Percentiles rank a stretch among this genome's conserved stretches.
Conservation (phyloP, 1,284 basidiomycete species). For the Trichosporon sp. region DNA sequence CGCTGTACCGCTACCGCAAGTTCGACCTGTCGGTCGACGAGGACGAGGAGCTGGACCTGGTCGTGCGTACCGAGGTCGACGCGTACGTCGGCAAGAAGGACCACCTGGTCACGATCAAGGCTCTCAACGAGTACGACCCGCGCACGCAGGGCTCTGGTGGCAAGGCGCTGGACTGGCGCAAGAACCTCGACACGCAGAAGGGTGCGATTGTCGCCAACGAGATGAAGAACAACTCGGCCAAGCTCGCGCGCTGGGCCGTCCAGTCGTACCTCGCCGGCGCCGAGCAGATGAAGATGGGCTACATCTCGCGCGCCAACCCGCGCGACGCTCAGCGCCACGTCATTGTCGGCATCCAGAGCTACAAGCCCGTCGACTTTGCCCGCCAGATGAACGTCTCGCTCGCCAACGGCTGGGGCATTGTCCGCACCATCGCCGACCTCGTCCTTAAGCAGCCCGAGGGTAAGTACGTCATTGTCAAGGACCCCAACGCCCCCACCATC, state of each 20-base stretch:
- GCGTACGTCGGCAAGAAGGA: constrained; percentile 65
- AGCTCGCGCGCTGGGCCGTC: constrained; percentile 95
- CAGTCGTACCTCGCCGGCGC: constrained; percentile 94
- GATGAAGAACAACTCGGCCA: constrained; percentile 99
- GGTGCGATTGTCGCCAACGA: constrained; percentile 98
- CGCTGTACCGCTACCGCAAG: constrained; percentile 92
- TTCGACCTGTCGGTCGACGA: constrained; percentile 92
- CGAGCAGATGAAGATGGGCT: constrained; percentile 94
- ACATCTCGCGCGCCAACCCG: constrained; percentile 86
- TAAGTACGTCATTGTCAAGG: constrained; percentile 91
- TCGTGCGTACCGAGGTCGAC: constrained; percentile 95
- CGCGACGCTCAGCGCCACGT: constrained; percentile 93
- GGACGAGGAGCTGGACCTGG: constrained; percentile 77
- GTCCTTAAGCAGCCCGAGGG: constrained; percentile 94
- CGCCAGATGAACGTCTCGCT: constrained; percentile 92
- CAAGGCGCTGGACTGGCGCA: constrained; percentile 88
- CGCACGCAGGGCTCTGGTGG: constrained; percentile 64
- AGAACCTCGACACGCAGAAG: constrained; percentile 90
- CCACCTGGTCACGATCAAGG: constrained; percentile 78
- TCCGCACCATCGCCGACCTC: constrained; percentile 85
- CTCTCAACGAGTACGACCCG: constrained; percentile 96
- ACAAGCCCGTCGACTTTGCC: constrained; percentile 92
- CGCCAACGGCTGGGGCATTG: constrained; percentile 97
- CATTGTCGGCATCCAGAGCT: constrained; percentile 89
- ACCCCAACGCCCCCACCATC: constrained; percentile 93